A percentile compares a stretch with the other conserved stretches of the same genome.
Evolutionary conservation across 495 filamentous ascomycete genomes (phyloP).

Genomic region (Neurospora sp.): DNA sequence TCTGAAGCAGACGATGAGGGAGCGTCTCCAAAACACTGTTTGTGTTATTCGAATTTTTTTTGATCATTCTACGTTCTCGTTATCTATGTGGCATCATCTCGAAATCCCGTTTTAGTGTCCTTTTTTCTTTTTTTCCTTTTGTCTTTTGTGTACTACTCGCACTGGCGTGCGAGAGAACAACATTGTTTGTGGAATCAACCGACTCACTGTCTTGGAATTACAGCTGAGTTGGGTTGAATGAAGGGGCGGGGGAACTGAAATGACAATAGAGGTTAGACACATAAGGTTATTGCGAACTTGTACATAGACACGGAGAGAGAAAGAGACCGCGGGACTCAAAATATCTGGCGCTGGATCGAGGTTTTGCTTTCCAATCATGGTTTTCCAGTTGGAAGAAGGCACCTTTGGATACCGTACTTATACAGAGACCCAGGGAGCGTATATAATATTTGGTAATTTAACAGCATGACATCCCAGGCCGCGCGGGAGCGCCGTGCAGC

Average conservation of each 20-base stretch:
- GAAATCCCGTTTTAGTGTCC: not conserved
- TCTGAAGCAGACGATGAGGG: conserved; percentile 2
- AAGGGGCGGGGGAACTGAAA: not conserved
- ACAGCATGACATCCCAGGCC: not conserved
- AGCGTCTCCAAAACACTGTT: not conserved
- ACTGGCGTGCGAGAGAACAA: not conserved
- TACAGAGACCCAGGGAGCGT: not conserved
- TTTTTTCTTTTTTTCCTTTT: not conserved
- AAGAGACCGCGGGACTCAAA: not conserved
- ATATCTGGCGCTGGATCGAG: not conserved
- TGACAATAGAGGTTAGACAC: not conserved
- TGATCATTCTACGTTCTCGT: not conserved
- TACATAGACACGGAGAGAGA: not conserved
- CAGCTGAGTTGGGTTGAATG: not conserved
- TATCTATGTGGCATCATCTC: not conserved
- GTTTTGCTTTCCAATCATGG: not conserved
- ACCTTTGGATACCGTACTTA: not conserved
- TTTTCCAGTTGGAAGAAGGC: not conserved
- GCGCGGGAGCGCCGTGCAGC: not conserved
- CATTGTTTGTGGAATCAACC: not conserved
- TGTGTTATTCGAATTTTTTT: not conserved
- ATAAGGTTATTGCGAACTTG: not conserved
- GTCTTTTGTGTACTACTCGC: not conserved
- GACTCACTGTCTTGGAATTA: not conserved
- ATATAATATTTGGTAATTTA: not conserved